Percentiles rank a stretch among this genome's conserved stretches.
Conservation (phyloP, 176 grass and related monocot species). For the Carex myosuroides region DNA sequence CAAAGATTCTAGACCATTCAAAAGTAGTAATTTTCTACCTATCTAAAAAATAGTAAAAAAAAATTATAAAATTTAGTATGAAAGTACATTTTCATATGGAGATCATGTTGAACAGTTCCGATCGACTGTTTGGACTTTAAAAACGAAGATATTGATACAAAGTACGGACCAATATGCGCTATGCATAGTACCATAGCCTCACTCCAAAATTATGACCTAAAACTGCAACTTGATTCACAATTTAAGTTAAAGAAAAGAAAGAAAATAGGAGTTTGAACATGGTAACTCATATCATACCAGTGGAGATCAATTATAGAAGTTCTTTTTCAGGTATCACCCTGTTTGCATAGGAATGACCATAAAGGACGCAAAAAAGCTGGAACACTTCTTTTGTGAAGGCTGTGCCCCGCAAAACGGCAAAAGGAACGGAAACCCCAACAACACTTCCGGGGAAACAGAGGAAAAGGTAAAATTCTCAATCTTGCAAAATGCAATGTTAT, state of each 20-base stretch:
- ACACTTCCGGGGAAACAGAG: slow-evolving; percentile 61
- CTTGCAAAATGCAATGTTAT: background rate
- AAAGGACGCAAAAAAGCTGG: slow-evolving; percentile 92
- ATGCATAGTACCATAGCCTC: too few relatives aligned
- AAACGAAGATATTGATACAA: too few relatives aligned
- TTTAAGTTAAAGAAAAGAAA: background rate
- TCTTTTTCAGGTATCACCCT: slow-evolving; percentile 83
- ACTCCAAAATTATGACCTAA: background rate
- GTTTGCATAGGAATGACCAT: slow-evolving; percentile 75
- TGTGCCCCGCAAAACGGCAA: slow-evolving; percentile 83
- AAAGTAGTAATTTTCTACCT: too few relatives aligned
- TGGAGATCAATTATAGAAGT: slow-evolving; percentile 15
- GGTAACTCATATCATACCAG: background rate
- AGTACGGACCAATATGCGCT: too few relatives aligned
- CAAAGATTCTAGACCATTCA: too few relatives aligned
- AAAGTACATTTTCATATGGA: too few relatives aligned
- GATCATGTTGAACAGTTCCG: too few relatives aligned
- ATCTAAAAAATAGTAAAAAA: too few relatives aligned
- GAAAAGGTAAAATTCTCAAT: slow-evolving; percentile 54
- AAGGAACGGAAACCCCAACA: slow-evolving; percentile 54
- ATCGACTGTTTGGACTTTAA: too few relatives aligned
- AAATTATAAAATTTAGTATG: too few relatives aligned
- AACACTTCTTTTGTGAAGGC: slow-evolving; percentile 89
- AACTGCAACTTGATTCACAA: background rate
- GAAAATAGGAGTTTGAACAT: background rate